Evolutionary conservation across 768 basidiomycete species (phyloP), one percentile per base, ranked within the genome.

Genomic region (Coprinopsis sp.): DNA sequence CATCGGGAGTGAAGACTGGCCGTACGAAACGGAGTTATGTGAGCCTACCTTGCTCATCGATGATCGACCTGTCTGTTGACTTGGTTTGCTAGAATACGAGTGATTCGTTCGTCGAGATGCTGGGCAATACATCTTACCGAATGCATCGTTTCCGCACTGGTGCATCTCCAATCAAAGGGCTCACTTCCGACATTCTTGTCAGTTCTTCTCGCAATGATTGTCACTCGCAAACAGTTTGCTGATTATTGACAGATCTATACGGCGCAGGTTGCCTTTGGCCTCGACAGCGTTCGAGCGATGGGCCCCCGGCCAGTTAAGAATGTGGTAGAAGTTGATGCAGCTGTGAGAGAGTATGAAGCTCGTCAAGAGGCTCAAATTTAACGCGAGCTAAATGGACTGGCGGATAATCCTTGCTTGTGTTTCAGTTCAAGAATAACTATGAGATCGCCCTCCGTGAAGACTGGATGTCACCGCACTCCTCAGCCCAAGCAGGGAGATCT

Each of bases 131-230:
- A 7, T 53, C 65, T 0, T 93, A 92, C 54, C 78, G 92, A 14
- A 83, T 90, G 79, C 89, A 94, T 58, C 82, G 91, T 6, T 84
- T 95, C 56, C 77, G 88, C 28, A 82, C 84, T 2, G 72, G 72
- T 0, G 84, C 84, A 1, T 91, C 90, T 14, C 82, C 91, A 0
- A 74, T 94, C 47, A 91, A 90, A 61, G 91, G 91, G 1, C 63
- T 94, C 2, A 93, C 91, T 1, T 73, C 87, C 2, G 86, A 91
- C 52, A 87, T 94, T 12, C 66, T 94, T 42, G 89, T 90, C 52
- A 49, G 83, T 49, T 6, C 27, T 13, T 34, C n/a, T 24, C 33
- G 18, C 23, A 33, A 33, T 24, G 49, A 19, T 11, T 10, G 24
- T 28, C 16, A 30, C 13, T 51, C 36, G 23, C 39, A 22, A 36